Evolutionary conservation across 2,329 filamentous ascomycete genomes (phyloP).

Genomic region (Ilyonectria destructans): DNA sequence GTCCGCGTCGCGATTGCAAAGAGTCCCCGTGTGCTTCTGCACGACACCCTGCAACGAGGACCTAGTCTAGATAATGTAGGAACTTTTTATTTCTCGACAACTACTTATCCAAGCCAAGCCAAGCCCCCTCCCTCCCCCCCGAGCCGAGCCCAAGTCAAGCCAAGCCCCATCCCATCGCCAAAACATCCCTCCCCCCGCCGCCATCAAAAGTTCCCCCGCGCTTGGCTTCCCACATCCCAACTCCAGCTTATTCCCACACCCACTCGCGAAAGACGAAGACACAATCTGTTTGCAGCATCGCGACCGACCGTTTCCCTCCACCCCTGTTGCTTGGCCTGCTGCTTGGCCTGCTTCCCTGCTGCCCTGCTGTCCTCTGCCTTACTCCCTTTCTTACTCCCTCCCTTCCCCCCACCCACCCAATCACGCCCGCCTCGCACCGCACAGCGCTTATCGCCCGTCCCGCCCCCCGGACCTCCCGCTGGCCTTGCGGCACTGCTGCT

Average conservation of each 20-base stretch:
- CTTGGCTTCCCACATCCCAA: background rate
- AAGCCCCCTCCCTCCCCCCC: too few relatives aligned
- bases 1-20: conserved; percentile 16
- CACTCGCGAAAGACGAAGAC: background rate
- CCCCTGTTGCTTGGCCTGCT: background rate
- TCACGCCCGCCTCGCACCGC: conserved; percentile 4
- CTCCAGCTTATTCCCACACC: conserved; percentile 29
- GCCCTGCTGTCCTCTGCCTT: too few relatives aligned
- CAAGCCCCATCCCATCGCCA: background rate
- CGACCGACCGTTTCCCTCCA: background rate
- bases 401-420: conserved; percentile 8
- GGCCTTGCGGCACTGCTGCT: background rate
- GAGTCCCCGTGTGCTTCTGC: conserved; percentile 5
- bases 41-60: background rate
- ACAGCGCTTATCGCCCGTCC: conserved; percentile 27
- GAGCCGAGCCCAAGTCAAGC: background rate
- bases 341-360: background rate
- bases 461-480: conserved; percentile 19
- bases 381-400: background rate
- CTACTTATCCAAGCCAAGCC: background rate
- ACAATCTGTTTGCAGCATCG: background rate
- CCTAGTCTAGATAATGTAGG: conserved; percentile 1
- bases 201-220: conserved; percentile 21
- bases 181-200: background rate
- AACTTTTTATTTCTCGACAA: background rate